phyloP scores from a whole-genome alignment of 257 asterid genomes.

The Prunella vulgaris region DNA sequence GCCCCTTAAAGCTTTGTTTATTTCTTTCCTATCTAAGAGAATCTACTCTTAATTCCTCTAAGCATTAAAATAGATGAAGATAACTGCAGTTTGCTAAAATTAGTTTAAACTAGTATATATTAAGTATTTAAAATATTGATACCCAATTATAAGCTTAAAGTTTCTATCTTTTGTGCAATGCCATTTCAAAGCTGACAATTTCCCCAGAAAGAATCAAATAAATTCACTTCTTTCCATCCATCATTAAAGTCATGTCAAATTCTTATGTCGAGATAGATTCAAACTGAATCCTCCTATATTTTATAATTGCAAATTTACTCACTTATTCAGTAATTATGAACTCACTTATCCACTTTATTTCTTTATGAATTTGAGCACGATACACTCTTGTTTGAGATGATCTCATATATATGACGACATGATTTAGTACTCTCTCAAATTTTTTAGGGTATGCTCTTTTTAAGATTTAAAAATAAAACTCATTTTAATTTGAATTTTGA shows the following conservation, averaged over 20 bases:
- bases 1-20: neutral
- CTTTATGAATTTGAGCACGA: too few species aligned
- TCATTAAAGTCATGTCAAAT: too few species aligned
- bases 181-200: neutral
- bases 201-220: neutral
- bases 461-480: too few species aligned
- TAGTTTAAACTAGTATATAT: neutral
- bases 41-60: slow-evolving; percentile 14
- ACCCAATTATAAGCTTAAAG: neutral
- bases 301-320: too few species aligned
- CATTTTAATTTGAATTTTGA: too few species aligned
- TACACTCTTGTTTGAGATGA: too few species aligned
- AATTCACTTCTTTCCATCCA: neutral
- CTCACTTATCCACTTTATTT: neutral
- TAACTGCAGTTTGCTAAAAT: neutral
- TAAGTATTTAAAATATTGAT: neutral
- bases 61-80: neutral
- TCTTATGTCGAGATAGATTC: too few species aligned
- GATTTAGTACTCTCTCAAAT: too few species aligned
- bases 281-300: too few species aligned
- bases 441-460: too few species aligned
- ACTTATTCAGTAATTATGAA: too few species aligned
- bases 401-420: too few species aligned
- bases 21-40: slow-evolving; percentile 15
- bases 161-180: neutral